Evolutionary conservation across 345 rosid species (phyloP).

Genomic region (Eucalyptus erythrocorys): DNA sequence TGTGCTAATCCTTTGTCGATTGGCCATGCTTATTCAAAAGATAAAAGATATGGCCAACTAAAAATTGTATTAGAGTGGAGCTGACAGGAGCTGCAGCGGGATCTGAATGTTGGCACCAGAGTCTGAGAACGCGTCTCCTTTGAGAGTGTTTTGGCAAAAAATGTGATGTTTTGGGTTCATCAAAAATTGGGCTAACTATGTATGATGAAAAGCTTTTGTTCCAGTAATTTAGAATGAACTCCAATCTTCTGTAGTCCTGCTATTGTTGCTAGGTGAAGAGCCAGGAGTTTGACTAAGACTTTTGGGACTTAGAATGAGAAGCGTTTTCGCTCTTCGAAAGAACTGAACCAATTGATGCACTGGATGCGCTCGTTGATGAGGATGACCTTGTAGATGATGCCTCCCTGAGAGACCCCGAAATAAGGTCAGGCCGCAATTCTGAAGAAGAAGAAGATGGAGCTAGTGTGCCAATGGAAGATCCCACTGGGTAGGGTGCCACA

Average conservation of each 20-base stretch:
- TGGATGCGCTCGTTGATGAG: not conserved
- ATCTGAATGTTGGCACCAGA: not conserved
- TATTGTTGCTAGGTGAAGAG: not conserved
- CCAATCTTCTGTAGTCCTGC: not conserved
- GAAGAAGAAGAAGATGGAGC: conserved; percentile 73
- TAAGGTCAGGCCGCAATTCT: conserved; percentile 50
- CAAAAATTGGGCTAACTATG: not conserved
- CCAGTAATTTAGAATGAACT: not conserved
- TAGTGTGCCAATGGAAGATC: conserved; percentile 49
- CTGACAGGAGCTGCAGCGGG: not conserved
- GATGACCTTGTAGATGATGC: not conserved
- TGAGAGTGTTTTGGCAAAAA: not conserved
- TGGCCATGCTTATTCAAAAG: not conserved
- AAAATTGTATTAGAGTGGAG: not conserved
- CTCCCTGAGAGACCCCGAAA: conserved; percentile 27
- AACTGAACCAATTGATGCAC: not conserved
- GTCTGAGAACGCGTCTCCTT: not conserved
- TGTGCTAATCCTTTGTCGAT: not conserved
- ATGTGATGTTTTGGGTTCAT: not conserved
- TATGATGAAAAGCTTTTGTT: not conserved
- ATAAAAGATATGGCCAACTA: not conserved
- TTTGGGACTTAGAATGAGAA: not conserved
- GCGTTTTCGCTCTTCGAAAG: not conserved
- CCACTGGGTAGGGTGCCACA: conserved; percentile 63
- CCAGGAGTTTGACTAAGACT: not conserved